Base-by-base conservation (phyloP, 2,329 filamentous ascomycete species). In the Cytospora piceicola region DNA sequence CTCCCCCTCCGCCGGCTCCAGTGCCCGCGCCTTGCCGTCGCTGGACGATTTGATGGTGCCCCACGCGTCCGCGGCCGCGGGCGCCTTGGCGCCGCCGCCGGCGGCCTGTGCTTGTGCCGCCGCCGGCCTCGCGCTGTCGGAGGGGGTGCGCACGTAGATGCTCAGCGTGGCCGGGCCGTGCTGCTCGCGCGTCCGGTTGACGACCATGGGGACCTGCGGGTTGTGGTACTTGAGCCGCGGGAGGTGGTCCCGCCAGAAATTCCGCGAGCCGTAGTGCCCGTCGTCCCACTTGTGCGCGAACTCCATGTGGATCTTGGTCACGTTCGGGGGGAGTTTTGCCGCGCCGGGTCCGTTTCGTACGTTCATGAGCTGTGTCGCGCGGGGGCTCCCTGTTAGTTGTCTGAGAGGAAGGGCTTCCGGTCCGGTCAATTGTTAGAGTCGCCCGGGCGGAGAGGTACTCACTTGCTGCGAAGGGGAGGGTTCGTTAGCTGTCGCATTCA, bases 151-250 rank as follows among this genome's bases (percentile, higher is more conserved):
- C 36, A 89, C 85, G 78, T 90, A 89, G 71, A 94, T 81, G 67
- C 85, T 88, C 78, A 93, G 81, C 56, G 80, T 82, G 17, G 90
- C 86, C 8, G 85, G 80, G 27, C 81, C 81, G 5, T 80, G 76
- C 70, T 87, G 82, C 54, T 88, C 79, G 46, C 76, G 72, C 69
- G 85, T 88, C 66, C 91, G 90, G 77, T 90, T 89, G 72, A 97
- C 87, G 66, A 91, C 88, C 85, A 98, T 96, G 53, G 90, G 87
- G 55, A 97, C 78, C 15, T 88, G 80, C 0, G 95, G 95, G 77
- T 99, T 99, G 83, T 96, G 90, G 81, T 89, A 99, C 83, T 99
- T 97, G 71, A 99, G 83, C 65, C 92, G 88, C 27, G 92, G 92
- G 57, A 98, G 88, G 75, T 88, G 90, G 67, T 89, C 82, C 69